A percentile compares a stretch with the other conserved stretches of the same genome.
Conservation (phyloP, 305 asterid species). For the Solanum chacoense region DNA sequence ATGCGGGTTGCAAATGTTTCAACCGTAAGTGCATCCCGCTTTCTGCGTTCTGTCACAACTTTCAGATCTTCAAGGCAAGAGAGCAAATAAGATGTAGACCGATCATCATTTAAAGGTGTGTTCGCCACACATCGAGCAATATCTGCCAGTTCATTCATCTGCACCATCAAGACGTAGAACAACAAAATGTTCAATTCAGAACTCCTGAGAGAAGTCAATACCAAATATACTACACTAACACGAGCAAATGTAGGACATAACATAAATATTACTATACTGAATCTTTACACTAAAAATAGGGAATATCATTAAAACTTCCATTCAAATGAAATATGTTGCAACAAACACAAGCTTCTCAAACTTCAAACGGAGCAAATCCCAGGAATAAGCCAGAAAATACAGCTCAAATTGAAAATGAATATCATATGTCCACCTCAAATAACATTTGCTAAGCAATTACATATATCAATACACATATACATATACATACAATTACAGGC, state of each 20-base stretch:
- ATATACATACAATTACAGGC: not conserved
- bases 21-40: constrained; percentile 89
- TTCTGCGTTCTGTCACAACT: constrained; percentile 75
- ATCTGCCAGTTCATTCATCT: constrained; percentile 99
- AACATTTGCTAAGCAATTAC: not conserved
- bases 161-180: constrained; percentile 13
- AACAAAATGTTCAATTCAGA: not conserved
- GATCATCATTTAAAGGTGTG: constrained; percentile 90
- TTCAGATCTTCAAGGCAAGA: constrained; percentile 97
- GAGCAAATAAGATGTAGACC: constrained; percentile 70
- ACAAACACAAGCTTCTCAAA: not conserved
- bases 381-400: not conserved
- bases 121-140: constrained; percentile 95
- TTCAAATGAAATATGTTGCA: not conserved
- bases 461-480: not conserved
- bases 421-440: not conserved
- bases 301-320: not conserved
- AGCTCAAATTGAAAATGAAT: not conserved
- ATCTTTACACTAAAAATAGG: not conserved
- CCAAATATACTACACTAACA: not conserved
- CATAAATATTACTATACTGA: not conserved
- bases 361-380: not conserved
- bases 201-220: not conserved
- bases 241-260: not conserved
- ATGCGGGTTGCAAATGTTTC: constrained; percentile 98